Evolutionary conservation across 2,329 filamentous ascomycete species (phyloP).

Genomic region (Botrytis paeoniae): DNA sequence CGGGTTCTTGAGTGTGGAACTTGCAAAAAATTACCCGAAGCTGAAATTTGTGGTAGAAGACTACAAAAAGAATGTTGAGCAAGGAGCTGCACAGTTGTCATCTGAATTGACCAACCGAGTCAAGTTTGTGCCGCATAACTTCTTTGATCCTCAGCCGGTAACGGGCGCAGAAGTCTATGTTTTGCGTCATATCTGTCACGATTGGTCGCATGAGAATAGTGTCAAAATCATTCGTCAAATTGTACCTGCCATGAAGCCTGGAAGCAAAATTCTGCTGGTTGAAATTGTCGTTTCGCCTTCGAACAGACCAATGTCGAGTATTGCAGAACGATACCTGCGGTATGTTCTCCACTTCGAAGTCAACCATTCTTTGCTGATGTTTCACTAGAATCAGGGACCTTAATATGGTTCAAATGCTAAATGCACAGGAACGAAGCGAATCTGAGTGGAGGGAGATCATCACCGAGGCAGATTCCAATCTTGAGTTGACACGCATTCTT

Average conservation of each 20-base stretch:
- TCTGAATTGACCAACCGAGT: conserved; percentile 24
- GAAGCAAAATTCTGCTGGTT: conserved; percentile 17
- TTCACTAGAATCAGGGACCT: conserved; percentile 3
- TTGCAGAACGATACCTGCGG: conserved; percentile 4
- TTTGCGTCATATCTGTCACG: conserved; percentile 35
- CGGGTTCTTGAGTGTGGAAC: conserved; percentile 28
- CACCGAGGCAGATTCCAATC: neutral
- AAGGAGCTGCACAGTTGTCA: conserved; percentile 40
- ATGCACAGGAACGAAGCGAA: conserved; percentile 13
- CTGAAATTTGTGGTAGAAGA: conserved; percentile 31
- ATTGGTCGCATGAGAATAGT: conserved; percentile 32
- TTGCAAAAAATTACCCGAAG: conserved; percentile 27
- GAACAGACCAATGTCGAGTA: neutral
- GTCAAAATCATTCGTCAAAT: conserved; percentile 25
- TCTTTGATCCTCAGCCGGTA: conserved; percentile 36
- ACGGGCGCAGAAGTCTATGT: conserved; percentile 38
- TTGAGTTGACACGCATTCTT: conserved; percentile 5
- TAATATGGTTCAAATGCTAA: conserved; percentile 17
- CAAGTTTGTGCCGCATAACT: conserved; percentile 2
- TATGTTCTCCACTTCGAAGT: neutral
- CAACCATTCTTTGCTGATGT: neutral
- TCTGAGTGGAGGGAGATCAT: conserved; percentile 8
- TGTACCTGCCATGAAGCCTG: conserved; percentile 30
- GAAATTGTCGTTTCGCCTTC: conserved; percentile 16
- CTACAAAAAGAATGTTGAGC: conserved; percentile 1